Percentiles rank a stretch among this genome's conserved stretches.
phyloP scores from a whole-genome alignment of 1,284 basidiomycete genomes.

The Cutaneotrichosporon mucoides region DNA sequence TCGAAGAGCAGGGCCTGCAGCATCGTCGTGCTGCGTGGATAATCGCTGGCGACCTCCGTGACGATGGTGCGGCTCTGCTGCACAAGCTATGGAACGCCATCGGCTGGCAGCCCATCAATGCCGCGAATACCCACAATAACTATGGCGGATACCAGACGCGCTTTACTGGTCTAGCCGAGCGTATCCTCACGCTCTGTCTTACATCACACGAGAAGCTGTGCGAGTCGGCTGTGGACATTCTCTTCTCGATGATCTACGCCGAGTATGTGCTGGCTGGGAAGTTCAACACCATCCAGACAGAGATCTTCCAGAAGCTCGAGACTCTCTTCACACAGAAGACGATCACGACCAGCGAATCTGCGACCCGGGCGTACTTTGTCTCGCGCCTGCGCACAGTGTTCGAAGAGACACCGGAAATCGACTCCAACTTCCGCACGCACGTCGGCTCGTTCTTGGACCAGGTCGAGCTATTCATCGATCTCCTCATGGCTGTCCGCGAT shows the following conservation, averaged over 20 bases:
- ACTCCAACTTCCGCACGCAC: constrained; percentile 69
- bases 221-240: constrained; percentile 82
- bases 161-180: constrained; percentile 80
- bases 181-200: constrained; percentile 85
- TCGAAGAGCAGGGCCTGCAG: constrained; percentile 69
- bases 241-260: constrained; percentile 94
- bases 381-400: constrained; percentile 85
- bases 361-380: constrained; percentile 88
- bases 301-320: constrained; percentile 91
- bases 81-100: constrained; percentile 82
- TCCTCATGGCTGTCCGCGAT: constrained; percentile 85
- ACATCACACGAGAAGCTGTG: constrained; percentile 91
- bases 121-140: constrained; percentile 4
- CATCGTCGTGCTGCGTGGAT: constrained; percentile 94
- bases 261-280: constrained; percentile 77
- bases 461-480: constrained; percentile 87
- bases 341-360: constrained; percentile 45
- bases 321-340: constrained; percentile 48
- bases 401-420: constrained; percentile 68
- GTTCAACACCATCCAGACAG: constrained; percentile 84
- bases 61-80: constrained; percentile 83
- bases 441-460: constrained; percentile 81
- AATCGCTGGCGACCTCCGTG: constrained; percentile 87
- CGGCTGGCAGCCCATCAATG: constrained; percentile 57
- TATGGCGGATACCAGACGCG: constrained; percentile 64